These are phyloP conservation scores for Radiomyces spectabilis DNA, from an alignment of 192 early-diverging fungal species.

Conservation along the genomic window DNA sequence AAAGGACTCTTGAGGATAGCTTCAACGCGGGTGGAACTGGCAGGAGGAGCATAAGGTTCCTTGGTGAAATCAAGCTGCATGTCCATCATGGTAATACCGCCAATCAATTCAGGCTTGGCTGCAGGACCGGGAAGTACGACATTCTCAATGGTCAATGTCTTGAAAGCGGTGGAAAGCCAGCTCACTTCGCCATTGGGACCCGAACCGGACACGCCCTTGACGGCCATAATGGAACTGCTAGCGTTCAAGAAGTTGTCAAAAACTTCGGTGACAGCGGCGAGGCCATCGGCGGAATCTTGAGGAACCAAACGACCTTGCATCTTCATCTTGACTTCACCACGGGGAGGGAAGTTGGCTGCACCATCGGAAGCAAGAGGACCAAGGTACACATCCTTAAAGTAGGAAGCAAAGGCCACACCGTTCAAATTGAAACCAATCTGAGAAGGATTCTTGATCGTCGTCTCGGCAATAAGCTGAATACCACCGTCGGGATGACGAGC, in stretches of 20 bases:
- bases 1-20: constrained; percentile 33
- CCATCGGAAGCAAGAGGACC: constrained; percentile 49
- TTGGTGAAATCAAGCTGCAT: constrained; percentile 42
- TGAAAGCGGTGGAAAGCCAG: constrained; percentile 37
- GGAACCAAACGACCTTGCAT: constrained; percentile 43
- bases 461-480: constrained; percentile 58
- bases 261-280: constrained; percentile 36
- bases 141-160: constrained; percentile 27
- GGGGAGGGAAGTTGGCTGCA: constrained; percentile 30
- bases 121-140: constrained; percentile 21
- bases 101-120: constrained; percentile 27
- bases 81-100: constrained; percentile 30
- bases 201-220: constrained; percentile 17
- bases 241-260: constrained; percentile 45
- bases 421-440: constrained; percentile 41
- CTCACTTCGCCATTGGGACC: constrained; percentile 27
- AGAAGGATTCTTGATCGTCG: constrained; percentile 52
- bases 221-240: constrained; percentile 13
- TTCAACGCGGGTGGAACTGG: constrained; percentile 30
- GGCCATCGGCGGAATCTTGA: constrained; percentile 32
- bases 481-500: constrained; percentile 47
- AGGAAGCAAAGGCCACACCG: constrained; percentile 36
- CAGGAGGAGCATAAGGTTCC: constrained; percentile 32
- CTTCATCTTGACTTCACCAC: constrained; percentile 23
- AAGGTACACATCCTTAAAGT: constrained; percentile 29